Conservation (phyloP, 352 stramenopile genomes). For the Phytopythium oedochilum region DNA sequence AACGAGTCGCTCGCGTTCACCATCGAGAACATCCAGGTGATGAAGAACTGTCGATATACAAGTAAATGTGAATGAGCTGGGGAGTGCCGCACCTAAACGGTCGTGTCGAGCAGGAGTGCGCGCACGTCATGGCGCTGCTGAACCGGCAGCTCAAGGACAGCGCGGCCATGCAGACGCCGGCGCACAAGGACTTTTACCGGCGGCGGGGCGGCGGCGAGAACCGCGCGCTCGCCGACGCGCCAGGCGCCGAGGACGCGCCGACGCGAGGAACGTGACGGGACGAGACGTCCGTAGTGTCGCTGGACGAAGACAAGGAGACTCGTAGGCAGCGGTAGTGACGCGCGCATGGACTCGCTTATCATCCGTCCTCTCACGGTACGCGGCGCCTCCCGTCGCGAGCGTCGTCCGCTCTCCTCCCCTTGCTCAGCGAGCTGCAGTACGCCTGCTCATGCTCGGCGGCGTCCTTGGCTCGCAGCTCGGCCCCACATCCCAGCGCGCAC, state of each 20-base stretch:
- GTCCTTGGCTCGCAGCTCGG: conserved; percentile 57
- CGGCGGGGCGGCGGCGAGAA: neutral
- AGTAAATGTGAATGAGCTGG: neutral
- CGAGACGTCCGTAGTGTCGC: no score
- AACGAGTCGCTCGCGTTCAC: conserved; percentile 79
- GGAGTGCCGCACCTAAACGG: no score
- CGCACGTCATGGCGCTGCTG: conserved; percentile 67
- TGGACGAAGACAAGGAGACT: no score
- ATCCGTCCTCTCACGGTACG: no score
- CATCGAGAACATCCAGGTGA: conserved; percentile 71
- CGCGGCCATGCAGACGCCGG: conserved; percentile 28
- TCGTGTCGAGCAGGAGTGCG: conserved; percentile 45
- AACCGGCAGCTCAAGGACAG: conserved; percentile 63
- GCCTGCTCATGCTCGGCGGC: conserved; percentile 43
- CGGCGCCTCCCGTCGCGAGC: neutral
- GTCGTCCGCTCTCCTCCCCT: neutral
- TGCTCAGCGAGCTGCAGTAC: conserved; percentile 16
- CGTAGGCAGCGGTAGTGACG: no score
- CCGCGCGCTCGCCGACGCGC: no score
- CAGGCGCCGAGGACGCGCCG: no score
- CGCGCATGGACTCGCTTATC: no score
- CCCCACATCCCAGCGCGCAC: conserved; percentile 49
- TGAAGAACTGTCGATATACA: neutral
- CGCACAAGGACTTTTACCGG: conserved; percentile 28
- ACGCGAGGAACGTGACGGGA: neutral